Conservation (phyloP, 371 early-diverging fungal species). For the Parasitella parasitica region DNA sequence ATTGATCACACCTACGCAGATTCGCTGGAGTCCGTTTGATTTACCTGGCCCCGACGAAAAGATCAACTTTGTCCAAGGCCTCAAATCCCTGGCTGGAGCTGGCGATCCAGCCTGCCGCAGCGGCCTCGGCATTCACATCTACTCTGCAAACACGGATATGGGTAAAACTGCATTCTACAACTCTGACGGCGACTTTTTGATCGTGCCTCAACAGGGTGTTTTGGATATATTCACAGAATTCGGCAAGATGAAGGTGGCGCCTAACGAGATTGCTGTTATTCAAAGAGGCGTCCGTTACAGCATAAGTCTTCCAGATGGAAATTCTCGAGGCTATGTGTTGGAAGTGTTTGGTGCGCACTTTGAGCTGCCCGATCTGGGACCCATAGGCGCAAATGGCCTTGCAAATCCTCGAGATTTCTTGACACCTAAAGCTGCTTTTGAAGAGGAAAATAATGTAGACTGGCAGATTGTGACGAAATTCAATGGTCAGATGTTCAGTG, state of each 20-base stretch:
- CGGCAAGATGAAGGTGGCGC: slow-evolving; percentile 80
- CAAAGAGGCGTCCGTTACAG: slow-evolving; percentile 89
- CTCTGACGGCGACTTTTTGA: slow-evolving; percentile 91
- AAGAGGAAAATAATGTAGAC: slow-evolving; percentile 53
- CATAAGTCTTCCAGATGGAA: slow-evolving; percentile 80
- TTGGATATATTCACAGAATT: slow-evolving; percentile 92
- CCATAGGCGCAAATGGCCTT: slow-evolving; percentile 95
- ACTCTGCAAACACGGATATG: slow-evolving; percentile 80
- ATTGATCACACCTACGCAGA: slow-evolving; percentile 80
- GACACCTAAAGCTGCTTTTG: slow-evolving; percentile 83
- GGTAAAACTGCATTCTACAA: slow-evolving; percentile 77
- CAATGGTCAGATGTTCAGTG: slow-evolving; percentile 74
- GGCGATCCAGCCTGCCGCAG: slow-evolving; percentile 79
- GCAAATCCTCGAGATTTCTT: slow-evolving; percentile 95
- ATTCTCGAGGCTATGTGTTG: slow-evolving; percentile 88
- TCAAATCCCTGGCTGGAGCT: slow-evolving; percentile 86
- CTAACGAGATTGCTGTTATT: slow-evolving; percentile 93
- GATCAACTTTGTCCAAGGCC: slow-evolving; percentile 82
- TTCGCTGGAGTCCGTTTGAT: slow-evolving; percentile 93
- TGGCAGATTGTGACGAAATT: slow-evolving; percentile 83
- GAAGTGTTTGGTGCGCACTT: slow-evolving; percentile 90
- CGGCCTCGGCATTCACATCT: slow-evolving; percentile 89
- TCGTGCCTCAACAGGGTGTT: slow-evolving; percentile 94
- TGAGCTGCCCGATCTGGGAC: slow-evolving; percentile 94
- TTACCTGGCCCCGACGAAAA: slow-evolving; percentile 52